Base-by-base conservation (phyloP, 148 eudicot genomes). In the Rhododendron griersonianum region DNA sequence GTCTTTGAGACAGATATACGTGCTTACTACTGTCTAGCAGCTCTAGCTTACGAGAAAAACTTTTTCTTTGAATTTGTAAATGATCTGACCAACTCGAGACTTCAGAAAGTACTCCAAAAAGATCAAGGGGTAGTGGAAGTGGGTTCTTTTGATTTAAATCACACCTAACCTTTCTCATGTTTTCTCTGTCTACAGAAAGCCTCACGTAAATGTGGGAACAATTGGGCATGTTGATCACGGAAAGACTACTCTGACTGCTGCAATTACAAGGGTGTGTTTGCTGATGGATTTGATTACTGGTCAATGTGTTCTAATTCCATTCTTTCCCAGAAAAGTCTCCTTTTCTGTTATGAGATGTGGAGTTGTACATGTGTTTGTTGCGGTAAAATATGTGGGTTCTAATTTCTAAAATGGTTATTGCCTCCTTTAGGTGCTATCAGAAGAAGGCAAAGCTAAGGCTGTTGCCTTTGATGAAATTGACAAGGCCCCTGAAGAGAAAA, bases 141-240 rank as follows among this genome's bases (percentile, higher is more conserved):
- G 25, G 15, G 25, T 21, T n/a, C 39, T 21, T n/a, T 19, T 30
- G 1, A 15, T 71, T 53, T 11, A 19, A 25, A 16, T 55, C 8
- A 50, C 63, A 3, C 44, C 65, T 33, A 69, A 84, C 45, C 80
- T 4, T 69, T 53, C 67, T 86, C 25, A 44, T 57, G 69, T 11
- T 83, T 63, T 83, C 65, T 80, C 53, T 89, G n/a, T 39, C 78
- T 84, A 71, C 93, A 95, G 99, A 74, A 97, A 97, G 85, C 98
- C 98, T 87, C 98, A 95, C 87, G 98, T 97, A 78, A 97, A 97
- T 85, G 96, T 97, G 63, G 99, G 98, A 89, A 94, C 98, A 69
- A 94, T 97, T 83, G 98, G 99, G 55, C 99, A 97, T 77, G 98
- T 95, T 88, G 99, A 94, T 93, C 98, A 97, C 80, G 99, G 99